A percentile compares a stretch with the other conserved stretches of the same genome.
Conservation (phyloP, 2,329 filamentous ascomycete species). For the Camptophora hylomeconis region DNA sequence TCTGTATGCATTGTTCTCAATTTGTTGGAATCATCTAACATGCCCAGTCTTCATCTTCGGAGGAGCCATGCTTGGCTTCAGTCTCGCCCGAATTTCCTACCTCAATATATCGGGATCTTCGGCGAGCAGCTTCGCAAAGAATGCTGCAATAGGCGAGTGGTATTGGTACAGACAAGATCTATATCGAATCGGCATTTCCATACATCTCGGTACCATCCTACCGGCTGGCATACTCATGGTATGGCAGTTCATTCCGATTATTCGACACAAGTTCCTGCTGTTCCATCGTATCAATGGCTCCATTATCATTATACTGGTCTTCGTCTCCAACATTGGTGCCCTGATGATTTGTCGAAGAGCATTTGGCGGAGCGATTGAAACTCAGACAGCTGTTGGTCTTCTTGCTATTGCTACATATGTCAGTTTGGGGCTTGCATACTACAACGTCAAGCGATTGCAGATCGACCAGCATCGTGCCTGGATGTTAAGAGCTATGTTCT, state of each 20-base stretch:
- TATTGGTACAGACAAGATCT: no score
- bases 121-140: no score
- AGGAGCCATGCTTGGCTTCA: no score
- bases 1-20: no score
- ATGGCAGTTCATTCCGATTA: conserved; percentile 30
- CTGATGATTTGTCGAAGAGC: conserved; percentile 39
- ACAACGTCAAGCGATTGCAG: conserved; percentile 47
- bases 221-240: conserved; percentile 27
- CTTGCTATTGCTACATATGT: conserved; percentile 33
- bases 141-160: no score
- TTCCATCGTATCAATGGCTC: conserved; percentile 52
- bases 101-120: no score
- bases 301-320: conserved; percentile 35
- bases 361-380: conserved; percentile 42
- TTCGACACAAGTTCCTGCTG: conserved; percentile 35
- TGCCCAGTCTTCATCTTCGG: no score
- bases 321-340: conserved; percentile 35
- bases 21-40: no score
- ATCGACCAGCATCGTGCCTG: conserved; percentile 52
- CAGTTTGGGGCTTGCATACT: conserved; percentile 34
- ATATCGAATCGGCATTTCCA: no score
- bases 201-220: no score
- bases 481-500: conserved; percentile 47
- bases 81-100: no score
- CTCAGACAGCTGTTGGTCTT: conserved; percentile 33